phyloP scores from a whole-genome alignment of 2,329 filamentous ascomycete genomes.

The Penicillium frequentans region DNA sequence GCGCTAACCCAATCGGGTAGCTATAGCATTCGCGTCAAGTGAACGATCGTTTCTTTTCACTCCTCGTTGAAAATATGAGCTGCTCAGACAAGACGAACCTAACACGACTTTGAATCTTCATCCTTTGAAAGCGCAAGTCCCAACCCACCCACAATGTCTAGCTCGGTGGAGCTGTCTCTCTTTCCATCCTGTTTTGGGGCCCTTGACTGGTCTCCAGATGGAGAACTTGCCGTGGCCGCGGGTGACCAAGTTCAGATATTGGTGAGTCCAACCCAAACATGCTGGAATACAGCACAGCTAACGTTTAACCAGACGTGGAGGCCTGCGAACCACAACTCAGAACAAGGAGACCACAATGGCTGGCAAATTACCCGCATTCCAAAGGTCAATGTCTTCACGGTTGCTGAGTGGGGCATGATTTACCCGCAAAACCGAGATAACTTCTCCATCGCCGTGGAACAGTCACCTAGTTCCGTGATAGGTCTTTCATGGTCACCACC shows the following conservation, averaged over 20 bases:
- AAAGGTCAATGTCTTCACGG: slow-evolving; percentile 53
- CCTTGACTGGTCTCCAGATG: slow-evolving; percentile 60
- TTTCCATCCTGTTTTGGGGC: slow-evolving; percentile 55
- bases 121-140: neutral
- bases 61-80: neutral
- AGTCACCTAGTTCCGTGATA: slow-evolving; percentile 53
- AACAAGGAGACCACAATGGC: slow-evolving; percentile 23
- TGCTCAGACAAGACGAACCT: neutral
- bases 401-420: slow-evolving; percentile 50
- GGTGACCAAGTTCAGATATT: slow-evolving; percentile 58
- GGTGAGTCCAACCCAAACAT: slow-evolving; percentile 30
- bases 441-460: slow-evolving; percentile 60
- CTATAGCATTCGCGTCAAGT: neutral
- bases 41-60: neutral
- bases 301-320: slow-evolving; percentile 26
- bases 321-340: slow-evolving; percentile 8
- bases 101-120: no score
- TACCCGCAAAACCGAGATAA: slow-evolving; percentile 47
- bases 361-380: slow-evolving; percentile 45
- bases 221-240: slow-evolving; percentile 57
- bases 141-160: neutral
- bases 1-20: slow-evolving; percentile 19
- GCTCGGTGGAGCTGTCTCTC: slow-evolving; percentile 39
- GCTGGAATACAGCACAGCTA: neutral
- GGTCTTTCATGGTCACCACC: slow-evolving; percentile 57